phyloP scores from a whole-genome alignment of 73 alveolate species.

The Blepharisma stoltei region DNA sequence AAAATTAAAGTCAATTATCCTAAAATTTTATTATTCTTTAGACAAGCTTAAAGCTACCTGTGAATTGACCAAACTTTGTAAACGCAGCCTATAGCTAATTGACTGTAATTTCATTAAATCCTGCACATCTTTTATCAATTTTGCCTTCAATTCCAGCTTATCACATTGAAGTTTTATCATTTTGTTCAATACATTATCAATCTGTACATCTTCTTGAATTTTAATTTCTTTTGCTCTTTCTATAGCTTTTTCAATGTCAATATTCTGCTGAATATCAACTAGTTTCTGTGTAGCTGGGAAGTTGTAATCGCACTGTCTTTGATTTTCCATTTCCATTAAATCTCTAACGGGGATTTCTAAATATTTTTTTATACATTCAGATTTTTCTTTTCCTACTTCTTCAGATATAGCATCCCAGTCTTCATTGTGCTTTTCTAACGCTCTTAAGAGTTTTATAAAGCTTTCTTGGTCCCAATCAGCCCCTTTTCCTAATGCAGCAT shows the following conservation, averaged over 20 bases:
- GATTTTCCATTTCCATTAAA: constrained; percentile 32
- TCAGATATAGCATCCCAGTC: constrained; percentile 42
- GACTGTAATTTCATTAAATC: constrained; percentile 47
- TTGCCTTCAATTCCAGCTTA: constrained; percentile 61
- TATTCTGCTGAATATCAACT: constrained; percentile 33
- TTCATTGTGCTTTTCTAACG: constrained; percentile 28
- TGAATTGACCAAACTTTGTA: constrained; percentile 52
- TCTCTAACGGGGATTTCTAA: constrained; percentile 32
- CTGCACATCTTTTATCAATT: constrained; percentile 54
- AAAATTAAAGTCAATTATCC: no score
- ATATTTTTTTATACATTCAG: constrained; percentile 35
- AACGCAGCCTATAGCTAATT: constrained; percentile 56
- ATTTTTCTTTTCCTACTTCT: constrained; percentile 32
- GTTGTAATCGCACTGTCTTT: constrained; percentile 40
- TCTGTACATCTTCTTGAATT: constrained; percentile 39
- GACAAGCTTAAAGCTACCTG: constrained; percentile 61
- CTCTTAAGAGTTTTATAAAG: background rate
- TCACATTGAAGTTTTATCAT: constrained; percentile 59
- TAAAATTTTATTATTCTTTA: constrained; percentile 6
- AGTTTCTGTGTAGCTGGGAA: constrained; percentile 40
- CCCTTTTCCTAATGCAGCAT: background rate
- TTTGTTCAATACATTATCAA: constrained; percentile 37
- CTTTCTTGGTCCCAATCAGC: constrained; percentile 22
- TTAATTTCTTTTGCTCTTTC: constrained; percentile 40
- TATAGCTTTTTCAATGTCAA: constrained; percentile 44